Percentiles rank a stretch among this genome's conserved stretches.
Evolutionary conservation across 352 stramenopile species (phyloP).

Genomic region (Phytophthora nicotianae): DNA sequence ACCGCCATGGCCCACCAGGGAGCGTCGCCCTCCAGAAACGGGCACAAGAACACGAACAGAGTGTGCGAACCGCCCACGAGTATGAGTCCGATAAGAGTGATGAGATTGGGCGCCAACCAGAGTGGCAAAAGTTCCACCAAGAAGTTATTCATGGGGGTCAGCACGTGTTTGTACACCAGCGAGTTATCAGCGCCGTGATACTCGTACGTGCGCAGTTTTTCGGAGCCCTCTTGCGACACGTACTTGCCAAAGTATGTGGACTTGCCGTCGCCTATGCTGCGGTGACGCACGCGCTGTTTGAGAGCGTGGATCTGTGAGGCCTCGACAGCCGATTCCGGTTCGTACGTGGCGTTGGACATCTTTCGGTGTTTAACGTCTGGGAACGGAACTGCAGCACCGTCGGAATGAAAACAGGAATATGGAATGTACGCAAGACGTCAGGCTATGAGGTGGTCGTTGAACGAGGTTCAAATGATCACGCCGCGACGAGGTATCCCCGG

Average conservation of each 20-base stretch:
- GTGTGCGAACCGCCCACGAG: slow-evolving; percentile 66
- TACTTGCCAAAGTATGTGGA: slow-evolving; percentile 91
- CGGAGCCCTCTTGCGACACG: slow-evolving; percentile 81
- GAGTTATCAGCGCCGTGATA: slow-evolving; percentile 89
- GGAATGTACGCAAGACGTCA: slow-evolving; percentile 6
- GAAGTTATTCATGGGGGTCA: slow-evolving; percentile 88
- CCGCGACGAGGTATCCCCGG: not conserved
- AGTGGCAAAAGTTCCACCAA: slow-evolving; percentile 76
- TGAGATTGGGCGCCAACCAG: slow-evolving; percentile 86
- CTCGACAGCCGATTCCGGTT: slow-evolving; percentile 17
- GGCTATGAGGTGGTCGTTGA: slow-evolving; percentile 6
- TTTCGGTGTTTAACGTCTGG: slow-evolving; percentile 2
- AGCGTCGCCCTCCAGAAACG: slow-evolving; percentile 70
- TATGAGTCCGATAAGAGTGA: slow-evolving; percentile 77
- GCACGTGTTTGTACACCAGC: slow-evolving; percentile 87
- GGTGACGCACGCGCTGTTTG: slow-evolving; percentile 75
- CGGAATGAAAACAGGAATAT: not conserved
- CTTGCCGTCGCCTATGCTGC: slow-evolving; percentile 72
- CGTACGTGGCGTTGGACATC: slow-evolving; percentile 22
- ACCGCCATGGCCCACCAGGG: slow-evolving; percentile 75
- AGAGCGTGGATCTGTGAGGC: slow-evolving; percentile 47
- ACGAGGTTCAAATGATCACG: not conserved
- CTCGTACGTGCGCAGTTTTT: slow-evolving; percentile 87
- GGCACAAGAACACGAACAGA: slow-evolving; percentile 74
- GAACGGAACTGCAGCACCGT: not conserved